A percentile compares a stretch with the other conserved stretches of the same genome.
These are phyloP conservation scores for Centella asiatica DNA, from an alignment of 129 eudicot genomes.

Conservation along the genomic window DNA sequence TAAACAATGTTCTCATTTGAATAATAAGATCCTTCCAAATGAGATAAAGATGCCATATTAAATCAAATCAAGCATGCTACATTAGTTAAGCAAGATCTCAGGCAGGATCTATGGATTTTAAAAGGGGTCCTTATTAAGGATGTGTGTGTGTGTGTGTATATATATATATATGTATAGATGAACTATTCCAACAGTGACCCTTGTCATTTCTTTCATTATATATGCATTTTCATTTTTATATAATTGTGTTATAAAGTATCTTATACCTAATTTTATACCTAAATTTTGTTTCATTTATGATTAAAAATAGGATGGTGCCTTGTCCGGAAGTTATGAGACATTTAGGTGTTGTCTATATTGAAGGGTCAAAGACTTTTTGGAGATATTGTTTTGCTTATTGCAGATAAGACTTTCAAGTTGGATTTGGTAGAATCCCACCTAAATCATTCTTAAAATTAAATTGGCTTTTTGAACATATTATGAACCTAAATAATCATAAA, in stretches of 20 bases:
- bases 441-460: background rate
- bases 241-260: background rate
- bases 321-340: conserved; percentile 22
- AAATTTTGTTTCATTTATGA: conserved; percentile 4
- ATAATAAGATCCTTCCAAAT: conserved; percentile 21
- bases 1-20: conserved; percentile 10
- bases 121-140: no score
- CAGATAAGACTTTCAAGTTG: background rate
- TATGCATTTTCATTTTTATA: conserved; percentile 8
- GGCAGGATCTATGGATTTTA: conserved; percentile 53
- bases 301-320: conserved; percentile 5
- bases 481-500: conserved; percentile 4
- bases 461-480: conserved; percentile 6
- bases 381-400: conserved; percentile 10
- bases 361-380: conserved; percentile 12
- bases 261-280: conserved; percentile 1
- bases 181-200: conserved; percentile 21
- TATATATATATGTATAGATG: conserved; percentile 29
- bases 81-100: conserved; percentile 47
- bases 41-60: conserved; percentile 20
- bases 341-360: conserved; percentile 22
- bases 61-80: conserved; percentile 36
- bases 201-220: conserved; percentile 19
- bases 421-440: conserved; percentile 6
- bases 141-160: no score